These are phyloP conservation scores for Hura crepitans DNA, from an alignment of 441 rosid genomes.

Conservation along the genomic window DNA sequence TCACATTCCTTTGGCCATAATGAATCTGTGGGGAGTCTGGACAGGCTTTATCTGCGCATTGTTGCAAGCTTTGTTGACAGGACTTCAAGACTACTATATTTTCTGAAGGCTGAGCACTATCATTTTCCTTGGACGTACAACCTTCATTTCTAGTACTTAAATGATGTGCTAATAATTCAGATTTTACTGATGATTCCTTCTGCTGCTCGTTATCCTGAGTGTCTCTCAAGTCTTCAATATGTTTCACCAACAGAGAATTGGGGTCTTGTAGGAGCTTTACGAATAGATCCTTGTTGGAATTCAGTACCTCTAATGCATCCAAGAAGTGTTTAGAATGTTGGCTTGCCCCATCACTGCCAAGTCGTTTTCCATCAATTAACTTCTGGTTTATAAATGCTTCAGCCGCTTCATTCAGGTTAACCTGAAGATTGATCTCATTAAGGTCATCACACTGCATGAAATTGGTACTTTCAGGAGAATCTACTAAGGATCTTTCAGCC, in stretches of 20 bases:
- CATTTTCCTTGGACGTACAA: conserved; percentile 14
- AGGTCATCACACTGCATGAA: conserved; percentile 10
- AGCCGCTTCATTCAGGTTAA: conserved; percentile 45
- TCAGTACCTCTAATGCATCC: conserved; percentile 61
- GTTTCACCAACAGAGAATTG: conserved; percentile 50
- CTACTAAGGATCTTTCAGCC: conserved; percentile 23
- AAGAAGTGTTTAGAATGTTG: conserved; percentile 53
- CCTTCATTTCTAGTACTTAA: conserved; percentile 15
- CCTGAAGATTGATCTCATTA: conserved; percentile 44
- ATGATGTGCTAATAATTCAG: conserved; percentile 18
- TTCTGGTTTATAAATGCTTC: conserved; percentile 58
- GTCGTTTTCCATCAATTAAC: conserved; percentile 32
- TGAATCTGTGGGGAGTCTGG: conserved; percentile 25
- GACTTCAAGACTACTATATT: conserved; percentile 52
- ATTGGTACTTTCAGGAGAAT: conserved; percentile 16
- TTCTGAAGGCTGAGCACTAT: conserved; percentile 29
- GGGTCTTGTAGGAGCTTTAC: conserved; percentile 70
- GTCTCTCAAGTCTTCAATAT: conserved; percentile 46
- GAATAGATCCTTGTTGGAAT: conserved; percentile 67
- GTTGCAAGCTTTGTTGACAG: conserved; percentile 33
- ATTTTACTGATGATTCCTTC: conserved; percentile 20
- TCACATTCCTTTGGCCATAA: conserved; percentile 24
- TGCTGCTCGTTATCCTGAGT: conserved; percentile 30
- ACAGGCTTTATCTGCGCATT: conserved; percentile 19
- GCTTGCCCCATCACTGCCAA: conserved; percentile 22